These are phyloP conservation scores for Angophora floribunda DNA, from an alignment of 345 rosid species.

Conservation along the genomic window DNA sequence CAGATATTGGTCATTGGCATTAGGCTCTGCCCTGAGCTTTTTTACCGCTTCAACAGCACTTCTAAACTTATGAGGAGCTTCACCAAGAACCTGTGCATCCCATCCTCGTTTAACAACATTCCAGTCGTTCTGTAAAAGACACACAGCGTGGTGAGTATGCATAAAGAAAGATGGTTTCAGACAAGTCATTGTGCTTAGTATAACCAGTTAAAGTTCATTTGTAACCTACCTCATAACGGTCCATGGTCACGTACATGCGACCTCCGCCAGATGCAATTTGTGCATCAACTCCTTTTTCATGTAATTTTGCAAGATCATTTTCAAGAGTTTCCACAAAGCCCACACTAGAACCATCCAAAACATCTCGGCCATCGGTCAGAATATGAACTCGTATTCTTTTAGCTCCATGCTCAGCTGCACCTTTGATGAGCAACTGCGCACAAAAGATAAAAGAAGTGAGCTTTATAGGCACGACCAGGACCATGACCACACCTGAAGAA, in stretches of 20 bases:
- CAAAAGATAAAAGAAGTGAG: not conserved
- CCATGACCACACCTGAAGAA: not conserved
- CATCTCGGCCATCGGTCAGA: slow-evolving; percentile 98
- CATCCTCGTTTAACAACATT: slow-evolving; percentile 88
- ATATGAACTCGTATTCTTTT: slow-evolving; percentile 83
- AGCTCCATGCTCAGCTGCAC: slow-evolving; percentile 75
- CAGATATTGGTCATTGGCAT: slow-evolving; percentile 79
- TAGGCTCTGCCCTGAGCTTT: slow-evolving; percentile 58
- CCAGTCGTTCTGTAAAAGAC: slow-evolving; percentile 78
- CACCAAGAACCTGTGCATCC: slow-evolving; percentile 99
- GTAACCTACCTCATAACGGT: slow-evolving; percentile 72
- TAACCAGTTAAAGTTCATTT: not conserved
- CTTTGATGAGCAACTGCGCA: slow-evolving; percentile 69
- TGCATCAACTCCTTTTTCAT: slow-evolving; percentile 77
- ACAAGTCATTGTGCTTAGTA: not conserved
- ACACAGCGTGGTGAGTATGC: not conserved
- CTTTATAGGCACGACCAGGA: not conserved
- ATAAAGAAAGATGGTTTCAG: not conserved
- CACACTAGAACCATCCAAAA: slow-evolving; percentile 85
- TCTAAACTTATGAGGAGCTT: slow-evolving; percentile 84
- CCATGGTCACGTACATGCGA: slow-evolving; percentile 96
- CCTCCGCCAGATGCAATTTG: slow-evolving; percentile 97
- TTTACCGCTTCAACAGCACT: slow-evolving; percentile 81
- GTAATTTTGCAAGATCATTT: slow-evolving; percentile 46
- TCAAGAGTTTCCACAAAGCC: slow-evolving; percentile 80